Base-by-base conservation (phyloP, 352 stramenopile genomes). In the Globisporangium recalcitrans region DNA sequence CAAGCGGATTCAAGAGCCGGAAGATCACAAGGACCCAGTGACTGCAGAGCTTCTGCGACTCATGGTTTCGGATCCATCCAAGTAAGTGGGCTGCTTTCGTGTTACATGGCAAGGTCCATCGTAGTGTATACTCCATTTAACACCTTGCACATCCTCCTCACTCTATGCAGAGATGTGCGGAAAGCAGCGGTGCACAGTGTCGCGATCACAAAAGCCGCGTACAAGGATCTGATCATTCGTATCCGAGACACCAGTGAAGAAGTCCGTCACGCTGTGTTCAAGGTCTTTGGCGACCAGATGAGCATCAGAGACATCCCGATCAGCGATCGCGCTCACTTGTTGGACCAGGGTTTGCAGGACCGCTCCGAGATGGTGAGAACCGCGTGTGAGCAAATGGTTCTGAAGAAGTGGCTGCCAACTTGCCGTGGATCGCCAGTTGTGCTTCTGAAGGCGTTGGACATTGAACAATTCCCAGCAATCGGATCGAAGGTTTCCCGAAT, bases 311-410 rank as follows among this genome's bases (percentile, higher is more conserved):
- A 86, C 19, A 82, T 93, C 26, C 71, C 80, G 1, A 75, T 90
- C 19, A 80, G 71, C 13, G 82, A 93, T 32, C 84, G 84, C 19
- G 75, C 74, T 13, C 77, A 90, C n/a, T 49, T 91, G 32, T 65
- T 93, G 27, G 84, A 90, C 32, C 84, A 93, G 68, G 82, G 84
- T 0, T 60, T 93, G 8, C 82, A 90, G 11, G 84, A 93, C 52
- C 84, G 82, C 11, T 75, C 78, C 2, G 60, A 66, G 19, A 68
- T 70, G 3, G 84, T 91, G 16, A 58, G 73, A 11, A 48, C 57
- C 27, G 77, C 84, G 14, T 91, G 84, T 53, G 77, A 93, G 62
- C 68, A 82, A 47, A 84, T 93, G 79, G 76, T 93, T 31, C 62
- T 93, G 21, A 69, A 75, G 24, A 75, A 78, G 5, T 93, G 84